Evolutionary conservation across 2,329 filamentous ascomycete species (phyloP), one percentile per base, ranked within the genome.

Genomic region (Diplocarpon mali): DNA sequence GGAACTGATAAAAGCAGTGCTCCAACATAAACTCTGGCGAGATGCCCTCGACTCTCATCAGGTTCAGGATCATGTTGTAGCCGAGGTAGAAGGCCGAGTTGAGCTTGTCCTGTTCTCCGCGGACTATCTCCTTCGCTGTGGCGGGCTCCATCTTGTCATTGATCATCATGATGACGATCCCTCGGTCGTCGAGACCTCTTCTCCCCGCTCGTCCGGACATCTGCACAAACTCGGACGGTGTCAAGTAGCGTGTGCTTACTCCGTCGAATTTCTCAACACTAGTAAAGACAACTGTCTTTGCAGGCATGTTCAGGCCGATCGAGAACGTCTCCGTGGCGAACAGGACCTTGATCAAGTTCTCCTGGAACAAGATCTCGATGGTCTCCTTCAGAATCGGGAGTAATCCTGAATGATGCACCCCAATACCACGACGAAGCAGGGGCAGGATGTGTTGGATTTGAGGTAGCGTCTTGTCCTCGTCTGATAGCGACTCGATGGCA

Each of bases 151-250:
- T 90, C 67, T 92, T 87, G 64, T 93, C 85, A 60, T 93, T 84
- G 50, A 98, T 85, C 90, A 98, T 96, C 87, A 98, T 96, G 63
- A 98, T 96, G 55, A 98, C 92, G 56, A 96, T 93, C 75, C 92
- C 92, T 53, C 92, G 84, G 51, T 95, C 89, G 68, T 98, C 92
- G 44, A 98, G 83, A 67, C 92, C 92, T 78, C 92, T 82, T 74
- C 92, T 85, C 61, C 92, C 92, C 48, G 92, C 92, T 66, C 92
- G 85, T 50, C 92, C 92, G 43, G 92, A 95, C 92, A 98, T 98
- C 63, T 98, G 92, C 42, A 98, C 86, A 65, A 96, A 98, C 59
- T 98, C 92, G 10, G 87, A 95, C 1, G 88, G 87, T 0, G 89
- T 95, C 15, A 96, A 75, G 66, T 89, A 93, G 52, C 90, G 77